Evolutionary conservation across 169 alveolate genomes (phyloP), one percentile per base, ranked within the genome.

Genomic region (Eimeria nieschulzi): DNA sequence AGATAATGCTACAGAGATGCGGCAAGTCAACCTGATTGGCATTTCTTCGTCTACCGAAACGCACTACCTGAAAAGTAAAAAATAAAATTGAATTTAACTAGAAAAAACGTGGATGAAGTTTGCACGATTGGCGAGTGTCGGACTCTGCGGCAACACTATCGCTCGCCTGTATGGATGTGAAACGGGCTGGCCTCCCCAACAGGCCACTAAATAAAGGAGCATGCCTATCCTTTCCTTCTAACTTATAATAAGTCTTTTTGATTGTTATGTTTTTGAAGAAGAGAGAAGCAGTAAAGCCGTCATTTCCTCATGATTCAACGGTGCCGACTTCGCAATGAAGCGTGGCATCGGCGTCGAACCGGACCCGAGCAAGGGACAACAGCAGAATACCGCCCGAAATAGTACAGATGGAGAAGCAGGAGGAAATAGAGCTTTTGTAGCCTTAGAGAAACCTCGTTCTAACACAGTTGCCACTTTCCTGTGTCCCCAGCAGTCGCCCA

Each of bases 401-500:
- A 7, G 76, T 25, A 53, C 33, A 1, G 76, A 26, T 23, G 39
- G 56, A 7, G 76, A 19, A 56, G 33, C 88, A 61, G 33, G 25
- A 8, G 88, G 46, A 33, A 80, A 46, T 26, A 26, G 7, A 15
- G 23, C 64, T 61, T 59, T 59, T 13, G 75, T 15, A 26, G 17
- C 19, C 17, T 59, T 59, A 46, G 55, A 26, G 1, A 80, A 80
- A 46, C 61, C 61, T 0, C 76, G 88, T 23, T 80, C 88, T 46
- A 80, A 80, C 76, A 80, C 88, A 21, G 88, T 80, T 25, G 88
- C 88, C 7, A 80, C 76, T 5, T 80, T 80, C 88, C 61, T 80
- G 39, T 17, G 26, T n/a, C 73, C 73, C n/a, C 76, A 80, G 51
- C n/a, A 33, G 39, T 53, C 70, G 25, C 88, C 59, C 8, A 59